phyloP scores from a whole-genome alignment of 1,284 basidiomycete species.

The Tilletia caries region DNA sequence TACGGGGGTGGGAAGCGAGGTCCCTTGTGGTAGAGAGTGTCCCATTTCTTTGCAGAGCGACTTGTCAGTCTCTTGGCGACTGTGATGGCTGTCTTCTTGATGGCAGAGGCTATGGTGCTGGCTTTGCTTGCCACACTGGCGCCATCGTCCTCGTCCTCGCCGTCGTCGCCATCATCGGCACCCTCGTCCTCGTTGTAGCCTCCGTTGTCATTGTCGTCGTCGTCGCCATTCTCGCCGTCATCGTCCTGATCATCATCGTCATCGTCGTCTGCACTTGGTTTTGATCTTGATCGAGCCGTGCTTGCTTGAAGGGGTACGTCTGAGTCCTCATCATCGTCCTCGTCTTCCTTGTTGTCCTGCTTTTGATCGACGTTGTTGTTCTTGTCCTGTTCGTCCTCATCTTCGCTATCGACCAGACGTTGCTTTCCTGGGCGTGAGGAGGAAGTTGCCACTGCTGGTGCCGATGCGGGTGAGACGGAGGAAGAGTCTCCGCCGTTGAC shows the following conservation, averaged over 20 bases:
- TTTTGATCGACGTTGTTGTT: slow-evolving; percentile 12
- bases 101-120: slow-evolving; percentile 6
- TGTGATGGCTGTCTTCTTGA: slow-evolving; percentile 2
- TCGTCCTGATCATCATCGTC: slow-evolving; percentile 28
- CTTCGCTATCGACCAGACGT: slow-evolving; percentile 1
- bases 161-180: slow-evolving; percentile 62
- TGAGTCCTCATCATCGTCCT: slow-evolving; percentile 26
- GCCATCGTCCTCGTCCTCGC: slow-evolving; percentile 53
- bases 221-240: slow-evolving; percentile 25
- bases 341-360: slow-evolving; percentile 55
- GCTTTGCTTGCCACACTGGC: slow-evolving; percentile 57
- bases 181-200: slow-evolving; percentile 45
- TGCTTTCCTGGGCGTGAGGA: neutral
- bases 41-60: slow-evolving; percentile 66
- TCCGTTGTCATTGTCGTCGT: slow-evolving; percentile 32
- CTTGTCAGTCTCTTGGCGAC: slow-evolving; percentile 20
- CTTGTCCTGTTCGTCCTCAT: neutral
- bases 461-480: neutral
- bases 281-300: slow-evolving; percentile 28
- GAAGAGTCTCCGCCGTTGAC: neutral
- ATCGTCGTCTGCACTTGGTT: slow-evolving; percentile 25
- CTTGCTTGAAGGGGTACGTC: slow-evolving; percentile 23
- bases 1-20: slow-evolving; percentile 96
- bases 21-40: slow-evolving; percentile 84
- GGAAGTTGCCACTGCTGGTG: neutral